Conservation (phyloP, 768 basidiomycete genomes). For the Leucocoprinus sp. region DNA sequence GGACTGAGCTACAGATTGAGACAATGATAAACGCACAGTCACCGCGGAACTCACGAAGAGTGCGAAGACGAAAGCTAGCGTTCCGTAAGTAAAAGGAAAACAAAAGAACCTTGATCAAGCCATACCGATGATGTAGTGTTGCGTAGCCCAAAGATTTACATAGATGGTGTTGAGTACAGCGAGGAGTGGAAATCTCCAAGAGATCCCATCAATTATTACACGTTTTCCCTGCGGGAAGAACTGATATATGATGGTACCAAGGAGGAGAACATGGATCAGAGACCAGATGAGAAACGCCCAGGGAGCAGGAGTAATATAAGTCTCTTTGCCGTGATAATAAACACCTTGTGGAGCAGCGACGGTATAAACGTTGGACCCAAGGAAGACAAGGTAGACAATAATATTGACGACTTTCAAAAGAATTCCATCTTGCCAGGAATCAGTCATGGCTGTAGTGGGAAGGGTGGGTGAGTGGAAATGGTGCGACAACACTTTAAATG, state of each 20-base stretch:
- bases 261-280: slow-evolving; percentile 81
- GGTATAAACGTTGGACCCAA: slow-evolving; percentile 88
- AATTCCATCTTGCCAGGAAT: slow-evolving; percentile 71
- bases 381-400: slow-evolving; percentile 73
- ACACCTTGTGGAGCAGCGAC: slow-evolving; percentile 66
- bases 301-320: slow-evolving; percentile 90
- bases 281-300: slow-evolving; percentile 94
- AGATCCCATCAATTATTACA: slow-evolving; percentile 78
- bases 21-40: slow-evolving; percentile 29
- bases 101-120: not conserved
- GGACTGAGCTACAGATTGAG: slow-evolving; percentile 20
- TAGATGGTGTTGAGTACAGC: slow-evolving; percentile 84
- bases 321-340: slow-evolving; percentile 72
- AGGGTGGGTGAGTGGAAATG: not conserved
- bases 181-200: slow-evolving; percentile 88
- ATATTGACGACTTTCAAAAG: slow-evolving; percentile 82
- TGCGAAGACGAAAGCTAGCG: slow-evolving; percentile 73
- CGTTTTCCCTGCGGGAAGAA: slow-evolving; percentile 73
- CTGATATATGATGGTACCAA: slow-evolving; percentile 88
- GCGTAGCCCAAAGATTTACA: slow-evolving; percentile 76
- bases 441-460: slow-evolving; percentile 37
- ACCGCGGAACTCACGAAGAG: slow-evolving; percentile 77
- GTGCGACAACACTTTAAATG: slow-evolving; percentile 15
- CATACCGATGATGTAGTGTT: slow-evolving; percentile 60
- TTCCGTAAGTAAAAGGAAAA: slow-evolving; percentile 2